These are phyloP conservation scores for Wickerhamomyces sp. DNA, from an alignment of 1,139 yeast species.

Conservation along the genomic window DNA sequence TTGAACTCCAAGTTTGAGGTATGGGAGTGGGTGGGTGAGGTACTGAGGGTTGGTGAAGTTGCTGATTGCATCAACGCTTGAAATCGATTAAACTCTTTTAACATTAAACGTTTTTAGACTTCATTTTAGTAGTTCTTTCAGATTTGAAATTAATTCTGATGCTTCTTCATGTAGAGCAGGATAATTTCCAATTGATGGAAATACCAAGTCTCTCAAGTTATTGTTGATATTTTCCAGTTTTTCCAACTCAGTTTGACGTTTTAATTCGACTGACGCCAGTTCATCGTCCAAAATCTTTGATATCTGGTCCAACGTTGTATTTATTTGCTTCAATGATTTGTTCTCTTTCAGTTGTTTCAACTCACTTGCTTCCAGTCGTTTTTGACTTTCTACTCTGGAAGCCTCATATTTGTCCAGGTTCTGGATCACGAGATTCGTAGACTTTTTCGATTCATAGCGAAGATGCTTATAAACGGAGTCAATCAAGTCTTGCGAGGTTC, in stretches of 20 bases:
- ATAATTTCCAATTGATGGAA: not conserved
- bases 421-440: not conserved
- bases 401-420: constrained; percentile 2
- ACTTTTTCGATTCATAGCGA: not conserved
- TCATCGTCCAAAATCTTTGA: constrained; percentile 4
- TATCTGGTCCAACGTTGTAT: constrained; percentile 2
- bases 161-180: not conserved
- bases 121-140: constrained; percentile 1
- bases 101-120: no score
- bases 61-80: constrained; percentile 21
- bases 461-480: constrained; percentile 5
- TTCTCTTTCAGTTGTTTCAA: not conserved
- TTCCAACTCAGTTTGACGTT: not conserved
- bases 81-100: not conserved
- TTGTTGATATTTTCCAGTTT: not conserved
- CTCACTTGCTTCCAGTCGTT: not conserved
- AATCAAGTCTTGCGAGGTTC: constrained; percentile 5
- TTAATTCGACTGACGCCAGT: not conserved
- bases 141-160: constrained; percentile 1
- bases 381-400: not conserved
- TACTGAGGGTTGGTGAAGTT: constrained; percentile 20
- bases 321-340: constrained; percentile 1
- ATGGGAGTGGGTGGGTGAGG: constrained; percentile 55
- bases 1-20: constrained; percentile 80
- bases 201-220: constrained; percentile 1